Conservation (phyloP, 129 eudicot species). For the Sambucus nigra region DNA sequence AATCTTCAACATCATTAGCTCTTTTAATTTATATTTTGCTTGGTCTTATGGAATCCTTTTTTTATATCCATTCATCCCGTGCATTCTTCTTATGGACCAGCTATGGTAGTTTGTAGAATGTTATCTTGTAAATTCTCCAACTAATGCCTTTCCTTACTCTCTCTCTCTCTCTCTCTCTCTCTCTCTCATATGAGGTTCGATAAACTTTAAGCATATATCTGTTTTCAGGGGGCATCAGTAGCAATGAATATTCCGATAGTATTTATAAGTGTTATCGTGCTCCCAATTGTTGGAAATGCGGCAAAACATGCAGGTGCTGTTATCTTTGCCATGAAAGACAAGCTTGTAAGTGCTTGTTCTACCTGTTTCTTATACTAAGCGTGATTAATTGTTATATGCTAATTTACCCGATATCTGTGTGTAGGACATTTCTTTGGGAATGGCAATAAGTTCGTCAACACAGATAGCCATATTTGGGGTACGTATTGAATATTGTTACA, state of each 20-base stretch:
- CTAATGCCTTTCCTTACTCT: neutral
- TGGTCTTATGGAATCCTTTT: too few species aligned
- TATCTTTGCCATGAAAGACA: constrained; percentile 80
- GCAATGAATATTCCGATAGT: constrained; percentile 61
- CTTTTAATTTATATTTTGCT: too few species aligned
- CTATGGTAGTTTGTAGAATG: too few species aligned
- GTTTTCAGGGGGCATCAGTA: constrained; percentile 69
- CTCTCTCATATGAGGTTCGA: neutral
- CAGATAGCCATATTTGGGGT: constrained; percentile 96
- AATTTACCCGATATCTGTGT: neutral
- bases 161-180: constrained; percentile 1
- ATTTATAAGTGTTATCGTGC: constrained; percentile 74
- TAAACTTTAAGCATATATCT: neutral
- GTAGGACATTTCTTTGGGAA: constrained; percentile 87
- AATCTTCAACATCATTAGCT: too few species aligned
- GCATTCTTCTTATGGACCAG: too few species aligned
- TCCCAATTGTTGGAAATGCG: constrained; percentile 91
- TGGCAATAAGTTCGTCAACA: constrained; percentile 87
- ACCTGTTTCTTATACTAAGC: constrained; percentile 2
- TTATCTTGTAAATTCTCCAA: neutral
- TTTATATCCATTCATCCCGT: too few species aligned
- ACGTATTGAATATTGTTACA: constrained; percentile 18
- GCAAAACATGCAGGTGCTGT: constrained; percentile 94
- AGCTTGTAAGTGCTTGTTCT: constrained; percentile 48
- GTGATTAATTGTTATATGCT: neutral